Evolutionary conservation across 2,329 filamentous ascomycete species (phyloP), one percentile per base, ranked within the genome.

Genomic region (Alternaria arbusti): DNA sequence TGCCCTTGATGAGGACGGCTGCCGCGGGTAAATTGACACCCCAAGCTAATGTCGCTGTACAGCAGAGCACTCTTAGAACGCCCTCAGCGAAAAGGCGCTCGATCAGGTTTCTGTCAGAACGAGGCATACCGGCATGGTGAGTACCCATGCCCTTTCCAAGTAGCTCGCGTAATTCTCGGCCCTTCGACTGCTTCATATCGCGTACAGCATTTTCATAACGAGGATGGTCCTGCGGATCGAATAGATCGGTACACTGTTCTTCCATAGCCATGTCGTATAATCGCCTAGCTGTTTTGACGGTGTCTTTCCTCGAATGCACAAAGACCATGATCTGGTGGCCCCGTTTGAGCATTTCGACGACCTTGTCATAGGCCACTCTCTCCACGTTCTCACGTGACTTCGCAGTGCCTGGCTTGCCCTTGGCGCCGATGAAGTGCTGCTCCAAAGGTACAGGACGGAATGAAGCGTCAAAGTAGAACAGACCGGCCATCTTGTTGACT

Each of bases 241-340:
- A 94, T 0, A 99, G 84, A 62, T 97, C 92, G 11, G 89, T 83
- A 67, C 91, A 93, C 46, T 89, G 87, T 43, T 97, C 86, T 32
- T 98, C 94, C 3, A 89, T 84, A 1, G 96, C 96, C 84, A 96
- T 94, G 71, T 97, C 90, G 65, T 92, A 89, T 25, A 99, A 84
- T 83, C 91, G 93, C 69, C 92, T 91, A 49, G 96, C 94, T 1
- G 95, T 96, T 65, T 91, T 87, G 69, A 97, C 89, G 0, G 96
- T 99, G 72, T 99, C 96, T 77, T 97, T 94, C 25, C 96, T 88
- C 1, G 95, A 97, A 79, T 99, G 96, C 11, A 99, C 96, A 79
- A 99, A 99, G 0, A 99, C 95, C 96, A 99, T 99, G 69, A 99
- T 88, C 79, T 99, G 96, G 74, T 99, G 96, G n/a, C 92, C 94